phyloP scores from a whole-genome alignment of 192 early-diverging fungal species.

The Funneliformis geosporum region DNA sequence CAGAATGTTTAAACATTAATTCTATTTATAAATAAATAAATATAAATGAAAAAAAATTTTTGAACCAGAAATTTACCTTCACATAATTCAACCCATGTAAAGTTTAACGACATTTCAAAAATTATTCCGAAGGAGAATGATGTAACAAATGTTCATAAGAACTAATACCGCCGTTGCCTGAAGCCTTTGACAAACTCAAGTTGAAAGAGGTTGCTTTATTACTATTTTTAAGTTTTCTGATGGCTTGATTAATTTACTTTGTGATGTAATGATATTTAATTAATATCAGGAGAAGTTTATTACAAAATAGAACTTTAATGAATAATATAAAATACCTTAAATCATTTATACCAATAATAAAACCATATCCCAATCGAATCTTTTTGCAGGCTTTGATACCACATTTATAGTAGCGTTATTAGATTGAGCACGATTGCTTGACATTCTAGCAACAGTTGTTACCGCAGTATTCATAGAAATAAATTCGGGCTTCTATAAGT shows the following conservation, averaged over 20 bases:
- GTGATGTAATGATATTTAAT: background rate
- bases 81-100: conserved; percentile 61
- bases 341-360: background rate
- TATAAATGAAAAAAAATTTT: background rate
- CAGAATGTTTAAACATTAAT: background rate
- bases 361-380: conserved; percentile 21
- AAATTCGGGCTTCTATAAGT: conserved; percentile 7
- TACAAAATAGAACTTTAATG: background rate
- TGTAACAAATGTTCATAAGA: conserved; percentile 31
- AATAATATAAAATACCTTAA: background rate
- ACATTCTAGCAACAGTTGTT: conserved; percentile 41
- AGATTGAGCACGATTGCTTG: conserved; percentile 8
- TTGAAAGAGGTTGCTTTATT: conserved; percentile 38
- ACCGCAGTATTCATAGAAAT: conserved; percentile 31
- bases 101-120: conserved; percentile 65
- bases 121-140: conserved; percentile 61
- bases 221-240: conserved; percentile 18
- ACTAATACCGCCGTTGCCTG: background rate
- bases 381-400: background rate
- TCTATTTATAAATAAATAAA: background rate
- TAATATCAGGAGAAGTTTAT: background rate
- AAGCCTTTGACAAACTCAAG: conserved; percentile 24
- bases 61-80: conserved; percentile 41
- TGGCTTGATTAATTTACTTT: background rate
- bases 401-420: background rate